Evolutionary conservation across 2,329 filamentous ascomycete genomes (phyloP).

Genomic region (Cytospora piceae): DNA sequence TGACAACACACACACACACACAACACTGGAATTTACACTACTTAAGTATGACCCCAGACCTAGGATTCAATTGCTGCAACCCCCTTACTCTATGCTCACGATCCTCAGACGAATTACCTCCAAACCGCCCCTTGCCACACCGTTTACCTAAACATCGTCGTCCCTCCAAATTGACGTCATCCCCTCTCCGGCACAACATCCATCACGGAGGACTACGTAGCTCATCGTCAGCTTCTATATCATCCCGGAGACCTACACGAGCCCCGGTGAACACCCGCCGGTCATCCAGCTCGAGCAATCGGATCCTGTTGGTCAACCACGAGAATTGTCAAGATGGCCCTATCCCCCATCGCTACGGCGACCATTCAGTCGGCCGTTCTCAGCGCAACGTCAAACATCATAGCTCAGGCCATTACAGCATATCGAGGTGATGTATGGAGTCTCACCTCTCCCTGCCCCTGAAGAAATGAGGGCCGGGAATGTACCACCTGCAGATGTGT

Average conservation of each 20-base stretch:
- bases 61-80: neutral
- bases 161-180: neutral
- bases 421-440: conserved; percentile 60
- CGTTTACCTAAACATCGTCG: neutral
- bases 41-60: conserved; percentile 1
- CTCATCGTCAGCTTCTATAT: neutral
- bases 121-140: neutral
- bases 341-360: conserved; percentile 59
- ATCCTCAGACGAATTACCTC: neutral
- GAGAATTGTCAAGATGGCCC: conserved; percentile 37
- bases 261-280: neutral
- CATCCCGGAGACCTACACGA: neutral
- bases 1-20: neutral
- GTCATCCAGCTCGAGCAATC: neutral
- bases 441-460: conserved; percentile 4
- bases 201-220: neutral
- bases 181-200: neutral
- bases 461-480: neutral
- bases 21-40: neutral
- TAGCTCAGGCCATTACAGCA: conserved; percentile 72
- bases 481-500: neutral
- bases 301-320: neutral
- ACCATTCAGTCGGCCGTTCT: conserved; percentile 70
- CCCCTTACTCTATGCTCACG: neutral
- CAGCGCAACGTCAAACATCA: conserved; percentile 68